Percentiles rank a stretch among this genome's conserved stretches.
phyloP scores from a whole-genome alignment of 1,284 basidiomycete species.

The Sporisorium sorghi region DNA sequence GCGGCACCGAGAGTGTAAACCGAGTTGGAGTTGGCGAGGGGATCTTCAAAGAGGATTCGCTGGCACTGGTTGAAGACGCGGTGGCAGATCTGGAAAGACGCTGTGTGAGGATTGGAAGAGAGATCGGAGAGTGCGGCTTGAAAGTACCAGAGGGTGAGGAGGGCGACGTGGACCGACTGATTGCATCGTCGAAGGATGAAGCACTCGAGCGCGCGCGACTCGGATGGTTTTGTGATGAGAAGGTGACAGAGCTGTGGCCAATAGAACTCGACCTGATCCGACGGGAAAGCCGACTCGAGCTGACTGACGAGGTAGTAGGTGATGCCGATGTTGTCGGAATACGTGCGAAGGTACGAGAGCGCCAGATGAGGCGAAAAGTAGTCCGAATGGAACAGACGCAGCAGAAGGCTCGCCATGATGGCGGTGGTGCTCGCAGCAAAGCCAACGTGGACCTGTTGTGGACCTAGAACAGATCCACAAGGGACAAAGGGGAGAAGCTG shows the following conservation, averaged over 20 bases:
- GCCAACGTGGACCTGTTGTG: background rate
- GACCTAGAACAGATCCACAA: background rate
- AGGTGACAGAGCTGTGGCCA: constrained; percentile 68
- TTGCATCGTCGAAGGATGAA: constrained; percentile 65
- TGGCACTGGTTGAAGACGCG: constrained; percentile 92
- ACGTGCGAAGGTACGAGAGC: constrained; percentile 65
- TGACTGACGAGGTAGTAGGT: constrained; percentile 66
- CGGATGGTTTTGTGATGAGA: constrained; percentile 63
- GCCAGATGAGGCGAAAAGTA: constrained; percentile 68
- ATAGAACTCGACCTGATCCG: constrained; percentile 66
- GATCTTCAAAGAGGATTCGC: constrained; percentile 94
- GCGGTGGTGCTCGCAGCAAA: background rate
- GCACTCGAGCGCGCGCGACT: constrained; percentile 64
- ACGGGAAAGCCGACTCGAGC: constrained; percentile 58
- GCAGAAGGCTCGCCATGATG: constrained; percentile 67
- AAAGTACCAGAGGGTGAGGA: constrained; percentile 68
- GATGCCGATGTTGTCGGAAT: constrained; percentile 68
- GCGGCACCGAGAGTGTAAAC: constrained; percentile 33
- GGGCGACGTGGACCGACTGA: constrained; percentile 65
- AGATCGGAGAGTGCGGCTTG: constrained; percentile 67
- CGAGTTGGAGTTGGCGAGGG: constrained; percentile 44
- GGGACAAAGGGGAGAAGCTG: background rate
- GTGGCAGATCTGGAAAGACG: constrained; percentile 90
- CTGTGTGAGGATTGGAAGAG: constrained; percentile 74
- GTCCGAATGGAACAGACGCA: constrained; percentile 67